Base-by-base conservation (phyloP, 306 rosid genomes). In the Vicia villosa region DNA sequence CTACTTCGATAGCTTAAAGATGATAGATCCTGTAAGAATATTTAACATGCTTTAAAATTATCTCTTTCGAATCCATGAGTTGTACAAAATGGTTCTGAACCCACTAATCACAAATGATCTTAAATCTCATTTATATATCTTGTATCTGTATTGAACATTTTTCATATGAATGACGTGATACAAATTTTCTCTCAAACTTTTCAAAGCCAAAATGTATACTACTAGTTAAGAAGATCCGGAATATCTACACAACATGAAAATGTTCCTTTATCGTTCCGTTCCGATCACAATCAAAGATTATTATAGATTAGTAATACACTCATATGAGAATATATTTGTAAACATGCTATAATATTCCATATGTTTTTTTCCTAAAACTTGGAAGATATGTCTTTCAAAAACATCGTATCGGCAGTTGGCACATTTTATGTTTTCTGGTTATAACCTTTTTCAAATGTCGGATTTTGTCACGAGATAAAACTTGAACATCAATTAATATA, bases 1-100 rank as follows among this genome's bases (percentile, higher is more conserved):
- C n/a, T n/a, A n/a, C 37, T 70, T 60, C 42, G 40, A 42, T 66
- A 78, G 52, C 81, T 63, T 42, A 72, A 81, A 76, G 78, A 51
- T 72, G 75, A 81, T 60, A 61, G 75, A 72, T 76, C 36, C 75
- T 76, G 51, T 54, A 61, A 34, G 81, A 76, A 81, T 54, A 75
- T 60, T 22, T 42, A 76, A 37, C 51, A 34, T 54, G 75, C 74
- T 81, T 76, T 76, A 75, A 81, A 72, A 76, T 51, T 42, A 14
- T 71, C 78, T 76, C 75, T 52, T 42, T 26, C 26, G 78, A 80
- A 80, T 80, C 74, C 30, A 32, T 66, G 41, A 58, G 17, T 67
- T 80, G 75, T 75, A 76, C 63, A n/a, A 75, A 57, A 71, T 66
- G 42, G 51, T 70, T 80, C 80, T 57, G 66, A 49, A 41, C 70